Evolutionary conservation across 805 yeast genomes (phyloP).

Genomic region (Candida stauntonica): DNA sequence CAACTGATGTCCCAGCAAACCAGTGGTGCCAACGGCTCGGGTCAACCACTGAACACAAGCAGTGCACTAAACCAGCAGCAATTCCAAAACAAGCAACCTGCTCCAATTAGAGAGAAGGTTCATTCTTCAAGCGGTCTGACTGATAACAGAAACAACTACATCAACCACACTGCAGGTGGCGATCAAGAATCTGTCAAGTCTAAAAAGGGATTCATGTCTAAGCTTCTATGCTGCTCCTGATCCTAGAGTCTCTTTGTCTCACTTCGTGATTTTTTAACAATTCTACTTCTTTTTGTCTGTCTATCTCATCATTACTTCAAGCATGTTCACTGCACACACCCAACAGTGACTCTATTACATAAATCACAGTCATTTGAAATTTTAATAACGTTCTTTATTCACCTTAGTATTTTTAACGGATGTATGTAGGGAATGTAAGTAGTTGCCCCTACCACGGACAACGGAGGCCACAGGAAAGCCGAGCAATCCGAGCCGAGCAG

Average conservation of each 20-base stretch:
- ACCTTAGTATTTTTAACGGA: not conserved
- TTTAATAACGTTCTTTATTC: too few relatives aligned
- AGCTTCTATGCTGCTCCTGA: constrained; percentile 24
- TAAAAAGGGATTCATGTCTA: constrained; percentile 25
- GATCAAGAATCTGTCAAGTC: constrained; percentile 17
- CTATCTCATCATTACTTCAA: not conserved
- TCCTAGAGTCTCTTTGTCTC: too few relatives aligned
- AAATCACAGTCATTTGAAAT: not conserved
- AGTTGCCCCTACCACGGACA: too few relatives aligned
- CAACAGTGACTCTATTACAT: not conserved
- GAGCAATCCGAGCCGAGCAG: too few relatives aligned
- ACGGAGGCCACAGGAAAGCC: too few relatives aligned
- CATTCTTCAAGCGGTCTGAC: constrained; percentile 19
- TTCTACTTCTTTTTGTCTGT: too few relatives aligned
- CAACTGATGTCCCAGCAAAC: constrained; percentile 18
- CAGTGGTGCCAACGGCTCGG: too few relatives aligned
- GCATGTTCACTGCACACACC: too few relatives aligned
- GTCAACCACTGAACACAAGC: constrained; percentile 16
- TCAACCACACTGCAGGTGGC: constrained; percentile 14
- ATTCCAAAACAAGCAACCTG: constrained; percentile 28
- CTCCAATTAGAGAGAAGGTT: constrained; percentile 29
- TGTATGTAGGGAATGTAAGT: not conserved
- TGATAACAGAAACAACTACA: constrained; percentile 19
- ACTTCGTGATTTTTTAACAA: too few relatives aligned
- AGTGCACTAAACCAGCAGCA: constrained; percentile 27